Evolutionary conservation across 2,329 filamentous ascomycete species (phyloP), one percentile per base, ranked within the genome.

Genomic region (Colletotrichum nymphaeae): DNA sequence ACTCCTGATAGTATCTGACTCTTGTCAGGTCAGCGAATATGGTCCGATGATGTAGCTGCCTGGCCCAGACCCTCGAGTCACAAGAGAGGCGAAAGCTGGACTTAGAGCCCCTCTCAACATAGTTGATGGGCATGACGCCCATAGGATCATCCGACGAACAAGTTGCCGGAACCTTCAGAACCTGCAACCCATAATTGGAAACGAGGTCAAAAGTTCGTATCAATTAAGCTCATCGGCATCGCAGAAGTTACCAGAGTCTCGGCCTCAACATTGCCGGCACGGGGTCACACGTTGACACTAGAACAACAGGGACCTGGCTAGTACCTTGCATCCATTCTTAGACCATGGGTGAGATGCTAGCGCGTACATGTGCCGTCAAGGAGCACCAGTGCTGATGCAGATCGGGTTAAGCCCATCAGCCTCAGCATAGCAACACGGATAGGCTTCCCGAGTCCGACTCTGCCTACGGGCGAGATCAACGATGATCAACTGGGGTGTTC

Each of bases 301-400:
- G 52, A 52, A 46, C 14, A 30, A 19, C 70, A 52, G 26, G 67
- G 66, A 69, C 14, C 22, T 64, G 53, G 55, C 58, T 46, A 55
- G 60, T 56, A 37, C 16, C 46, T 46, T 24, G 66, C 52, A 57
- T 9, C 59, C 69, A 72, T 58, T 65, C 24, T 70, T 64, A 70
- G 70, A 64, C 70, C 42, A 60, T 35, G 26, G 26, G 16, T 22
- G 35, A 67, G 37, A 52, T 19, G 12, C 70, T 70, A 70, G 46
- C 46, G 53, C 28, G 24, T 32, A 56, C 37, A 24, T n/a, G n/a
- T 22, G 24, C 53, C 32, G 30, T 52, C 26, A 16, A 60, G 28
- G 30, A 30, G 57, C 28, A 42, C 16, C 60, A 55, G 32, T 56
- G 55, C 46, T 28, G 55, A 22, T 58, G 66, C 42, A 42, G 35